These are phyloP conservation scores for Colletotrichum lini DNA, from an alignment of 2,329 filamentous ascomycete genomes.

Conservation along the genomic window DNA sequence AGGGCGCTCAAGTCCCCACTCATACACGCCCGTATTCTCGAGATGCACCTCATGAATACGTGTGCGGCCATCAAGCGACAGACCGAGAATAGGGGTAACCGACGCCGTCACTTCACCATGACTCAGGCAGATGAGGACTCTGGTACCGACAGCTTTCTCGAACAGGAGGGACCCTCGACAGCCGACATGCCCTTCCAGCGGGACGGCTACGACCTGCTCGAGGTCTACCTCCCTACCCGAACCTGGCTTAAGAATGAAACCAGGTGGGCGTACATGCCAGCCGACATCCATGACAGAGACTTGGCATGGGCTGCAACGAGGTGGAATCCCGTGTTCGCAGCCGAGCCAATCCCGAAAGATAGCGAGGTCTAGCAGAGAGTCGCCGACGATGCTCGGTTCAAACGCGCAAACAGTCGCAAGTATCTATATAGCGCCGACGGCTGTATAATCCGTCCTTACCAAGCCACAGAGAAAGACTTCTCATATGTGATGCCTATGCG, in stretches of 20 bases:
- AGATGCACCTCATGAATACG: constrained; percentile 49
- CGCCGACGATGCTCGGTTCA: not conserved
- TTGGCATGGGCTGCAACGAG: constrained; percentile 44
- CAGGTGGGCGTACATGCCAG: constrained; percentile 65
- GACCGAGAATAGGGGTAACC: constrained; percentile 63
- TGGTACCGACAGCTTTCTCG: constrained; percentile 66
- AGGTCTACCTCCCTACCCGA: constrained; percentile 70
- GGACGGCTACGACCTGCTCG: constrained; percentile 72
- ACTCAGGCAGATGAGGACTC: constrained; percentile 57
- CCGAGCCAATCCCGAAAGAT: not conserved
- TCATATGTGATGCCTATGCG: no score
- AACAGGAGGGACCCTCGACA: constrained; percentile 64
- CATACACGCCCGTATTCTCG: constrained; percentile 61
- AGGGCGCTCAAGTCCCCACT: constrained; percentile 63
- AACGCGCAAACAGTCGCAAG: not conserved
- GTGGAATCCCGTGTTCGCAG: constrained; percentile 5
- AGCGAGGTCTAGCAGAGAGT: not conserved
- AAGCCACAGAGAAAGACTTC: no score
- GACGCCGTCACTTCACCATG: constrained; percentile 53
- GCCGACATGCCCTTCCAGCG: constrained; percentile 68
- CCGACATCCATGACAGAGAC: constrained; percentile 56
- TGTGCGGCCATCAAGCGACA: constrained; percentile 54
- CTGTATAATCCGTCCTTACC: not conserved
- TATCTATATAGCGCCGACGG: not conserved
- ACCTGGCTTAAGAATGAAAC: constrained; percentile 63